phyloP scores from a whole-genome alignment of 306 rosid genomes.

The Cicer arietinum region DNA sequence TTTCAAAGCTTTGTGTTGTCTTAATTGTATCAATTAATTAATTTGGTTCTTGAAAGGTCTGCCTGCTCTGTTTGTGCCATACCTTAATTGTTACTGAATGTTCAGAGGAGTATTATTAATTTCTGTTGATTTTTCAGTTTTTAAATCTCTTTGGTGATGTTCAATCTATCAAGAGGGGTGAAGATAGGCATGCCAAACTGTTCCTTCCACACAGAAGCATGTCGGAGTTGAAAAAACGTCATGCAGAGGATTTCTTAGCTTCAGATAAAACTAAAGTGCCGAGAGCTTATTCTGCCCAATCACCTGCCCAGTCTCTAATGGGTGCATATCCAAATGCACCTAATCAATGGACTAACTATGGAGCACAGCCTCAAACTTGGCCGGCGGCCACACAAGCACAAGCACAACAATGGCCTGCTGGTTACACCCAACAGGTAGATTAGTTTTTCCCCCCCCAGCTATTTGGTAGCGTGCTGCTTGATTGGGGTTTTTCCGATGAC shows the following conservation, averaged over 20 bases:
- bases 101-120: background rate
- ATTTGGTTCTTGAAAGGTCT: constrained; percentile 24
- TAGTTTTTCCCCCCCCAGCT: background rate
- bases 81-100: constrained; percentile 2
- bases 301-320: constrained; percentile 79
- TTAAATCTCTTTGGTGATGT: constrained; percentile 90
- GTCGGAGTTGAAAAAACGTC: constrained; percentile 91
- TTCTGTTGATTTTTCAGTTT: constrained; percentile 67
- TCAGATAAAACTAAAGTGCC: constrained; percentile 85
- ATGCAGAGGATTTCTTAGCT: constrained; percentile 86
- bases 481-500: background rate
- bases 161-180: constrained; percentile 84
- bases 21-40: background rate
- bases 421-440: constrained; percentile 83
- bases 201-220: constrained; percentile 84
- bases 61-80: background rate
- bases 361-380: constrained; percentile 93
- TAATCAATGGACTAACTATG: constrained; percentile 86
- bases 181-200: constrained; percentile 91
- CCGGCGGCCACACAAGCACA: constrained; percentile 87
- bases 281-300: constrained; percentile 73
- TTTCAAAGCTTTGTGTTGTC: background rate
- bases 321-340: constrained; percentile 88
- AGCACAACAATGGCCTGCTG: constrained; percentile 97
- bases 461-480: background rate